A percentile compares a stretch with the other conserved stretches of the same genome.
phyloP scores from a whole-genome alignment of 75 land plant genomes.

The Chamaecyparis obtusa region DNA sequence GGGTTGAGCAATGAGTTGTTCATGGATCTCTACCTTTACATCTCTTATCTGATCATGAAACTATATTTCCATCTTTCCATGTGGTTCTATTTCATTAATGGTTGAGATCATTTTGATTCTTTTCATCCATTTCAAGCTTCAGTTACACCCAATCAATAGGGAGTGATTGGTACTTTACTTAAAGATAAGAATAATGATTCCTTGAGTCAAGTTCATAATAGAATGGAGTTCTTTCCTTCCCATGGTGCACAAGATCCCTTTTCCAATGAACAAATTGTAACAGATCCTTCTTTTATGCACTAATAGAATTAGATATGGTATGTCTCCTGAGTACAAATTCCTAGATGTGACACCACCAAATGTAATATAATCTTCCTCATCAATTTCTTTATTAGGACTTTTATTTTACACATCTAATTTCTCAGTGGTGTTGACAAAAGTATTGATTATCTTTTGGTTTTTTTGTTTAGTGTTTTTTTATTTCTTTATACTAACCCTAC shows the following conservation, averaged over 20 bases:
- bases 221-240: not conserved
- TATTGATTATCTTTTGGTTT: not conserved
- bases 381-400: not conserved
- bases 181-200: no score
- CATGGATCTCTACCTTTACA: not conserved
- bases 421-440: not conserved
- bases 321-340: not conserved
- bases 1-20: not conserved
- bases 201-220: no score
- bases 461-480: not conserved
- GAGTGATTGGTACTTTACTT: not conserved
- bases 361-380: not conserved
- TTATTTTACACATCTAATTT: not conserved
- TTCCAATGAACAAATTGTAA: no score
- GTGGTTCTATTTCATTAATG: not conserved
- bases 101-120: not conserved
- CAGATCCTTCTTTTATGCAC: no score
- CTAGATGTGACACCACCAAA: not conserved
- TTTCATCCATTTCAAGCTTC: not conserved
- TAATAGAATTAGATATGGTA: no score
- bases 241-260: not conserved
- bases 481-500: not conserved
- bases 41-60: not conserved
- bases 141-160: not conserved
- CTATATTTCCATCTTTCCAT: not conserved